A percentile compares a stretch with the other conserved stretches of the same genome.
Conservation (phyloP, 1,284 basidiomycete species). For the Fomitopsis schrenkii region DNA sequence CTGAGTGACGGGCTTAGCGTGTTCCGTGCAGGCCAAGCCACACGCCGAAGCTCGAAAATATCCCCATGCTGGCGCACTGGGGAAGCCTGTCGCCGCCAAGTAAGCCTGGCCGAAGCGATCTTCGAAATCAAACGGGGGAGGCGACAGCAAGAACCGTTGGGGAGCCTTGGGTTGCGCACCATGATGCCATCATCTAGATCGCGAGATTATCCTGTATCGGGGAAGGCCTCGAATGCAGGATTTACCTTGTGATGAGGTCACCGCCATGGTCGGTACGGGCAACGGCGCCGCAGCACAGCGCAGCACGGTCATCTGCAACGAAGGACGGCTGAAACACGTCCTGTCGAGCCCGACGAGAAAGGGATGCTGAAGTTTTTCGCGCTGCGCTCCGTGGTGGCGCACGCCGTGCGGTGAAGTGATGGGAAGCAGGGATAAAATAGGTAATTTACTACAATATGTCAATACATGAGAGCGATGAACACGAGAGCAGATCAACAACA, state of each 20-base stretch:
- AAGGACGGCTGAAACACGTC: not conserved
- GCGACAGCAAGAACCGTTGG: too few species aligned
- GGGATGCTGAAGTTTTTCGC: not conserved
- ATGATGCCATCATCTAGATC: too few species aligned
- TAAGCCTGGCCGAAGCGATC: too few species aligned
- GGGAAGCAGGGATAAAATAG: not conserved
- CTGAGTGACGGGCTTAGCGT: too few species aligned
- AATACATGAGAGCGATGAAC: slow-evolving; percentile 1
- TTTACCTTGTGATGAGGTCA: not conserved
- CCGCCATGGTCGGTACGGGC: not conserved
- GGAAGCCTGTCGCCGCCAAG: too few species aligned
- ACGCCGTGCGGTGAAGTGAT: not conserved
- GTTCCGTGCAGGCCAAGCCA: too few species aligned
- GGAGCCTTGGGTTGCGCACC: too few species aligned
- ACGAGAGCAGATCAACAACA: not conserved
- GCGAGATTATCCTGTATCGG: not conserved
- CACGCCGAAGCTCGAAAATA: too few species aligned
- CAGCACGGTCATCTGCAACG: not conserved
- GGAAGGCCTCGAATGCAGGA: not conserved
- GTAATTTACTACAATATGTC: not conserved
- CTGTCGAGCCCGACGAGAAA: not conserved
- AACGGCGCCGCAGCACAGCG: not conserved
- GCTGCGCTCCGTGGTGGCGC: not conserved
- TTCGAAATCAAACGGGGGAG: too few species aligned
- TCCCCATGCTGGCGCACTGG: too few species aligned